Evolutionary conservation across 345 rosid genomes (phyloP).

Genomic region (Eutrema yunnanense): DNA sequence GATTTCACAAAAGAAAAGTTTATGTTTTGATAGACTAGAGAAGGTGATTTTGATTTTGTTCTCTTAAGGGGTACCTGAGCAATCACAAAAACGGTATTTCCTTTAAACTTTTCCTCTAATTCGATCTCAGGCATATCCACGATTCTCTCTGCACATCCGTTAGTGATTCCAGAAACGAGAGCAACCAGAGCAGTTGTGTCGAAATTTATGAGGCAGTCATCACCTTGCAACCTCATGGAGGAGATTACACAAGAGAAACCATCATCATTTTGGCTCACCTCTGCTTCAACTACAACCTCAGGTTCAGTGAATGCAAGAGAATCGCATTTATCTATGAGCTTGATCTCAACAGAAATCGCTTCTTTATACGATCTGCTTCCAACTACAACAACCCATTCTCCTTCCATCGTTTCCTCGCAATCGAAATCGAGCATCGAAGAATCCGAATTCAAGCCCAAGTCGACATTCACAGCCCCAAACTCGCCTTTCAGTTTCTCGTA

Average conservation of each 20-base stretch:
- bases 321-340: slow-evolving; percentile 33
- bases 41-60: neutral
- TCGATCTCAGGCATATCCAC: slow-evolving; percentile 39
- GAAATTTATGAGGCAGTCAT: slow-evolving; percentile 47
- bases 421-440: slow-evolving; percentile 32
- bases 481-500: slow-evolving; percentile 33
- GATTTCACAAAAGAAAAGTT: neutral
- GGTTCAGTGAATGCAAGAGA: slow-evolving; percentile 3
- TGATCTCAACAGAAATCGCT: slow-evolving; percentile 52
- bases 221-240: slow-evolving; percentile 31
- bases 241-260: slow-evolving; percentile 41
- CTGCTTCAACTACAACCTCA: slow-evolving; percentile 16
- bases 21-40: neutral
- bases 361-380: slow-evolving; percentile 35
- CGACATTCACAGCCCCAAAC: slow-evolving; percentile 44
- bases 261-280: slow-evolving; percentile 21
- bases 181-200: slow-evolving; percentile 89
- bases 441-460: slow-evolving; percentile 22
- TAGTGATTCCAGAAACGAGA: slow-evolving; percentile 78
- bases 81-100: slow-evolving; percentile 68
- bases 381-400: slow-evolving; percentile 64
- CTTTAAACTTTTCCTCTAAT: slow-evolving; percentile 64
- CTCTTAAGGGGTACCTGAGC: slow-evolving; percentile 49
- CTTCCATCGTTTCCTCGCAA: slow-evolving; percentile 46
- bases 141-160: slow-evolving; percentile 59